These are phyloP conservation scores for Myochromella boudieri DNA, from an alignment of 768 basidiomycete genomes.

Conservation along the genomic window DNA sequence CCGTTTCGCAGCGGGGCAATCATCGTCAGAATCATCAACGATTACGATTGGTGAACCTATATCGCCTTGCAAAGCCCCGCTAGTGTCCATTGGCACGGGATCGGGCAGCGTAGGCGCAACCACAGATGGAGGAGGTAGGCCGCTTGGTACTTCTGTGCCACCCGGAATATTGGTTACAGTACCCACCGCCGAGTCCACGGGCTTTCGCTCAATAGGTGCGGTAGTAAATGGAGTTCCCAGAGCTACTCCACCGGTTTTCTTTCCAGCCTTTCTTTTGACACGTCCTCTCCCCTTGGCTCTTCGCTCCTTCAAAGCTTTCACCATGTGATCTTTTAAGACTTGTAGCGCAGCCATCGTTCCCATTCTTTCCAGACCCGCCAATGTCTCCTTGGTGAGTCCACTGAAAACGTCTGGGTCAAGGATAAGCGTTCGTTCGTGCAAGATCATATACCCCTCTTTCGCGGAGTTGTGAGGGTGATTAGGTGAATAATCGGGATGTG, in stretches of 20 bases:
- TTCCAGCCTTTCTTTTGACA: constrained; percentile 28
- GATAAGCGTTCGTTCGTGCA: constrained; percentile 82
- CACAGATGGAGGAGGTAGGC: constrained; percentile 8
- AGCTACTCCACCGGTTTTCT: constrained; percentile 20
- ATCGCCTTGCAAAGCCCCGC: constrained; percentile 21
- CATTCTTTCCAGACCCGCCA: constrained; percentile 75
- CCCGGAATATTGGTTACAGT: neutral
- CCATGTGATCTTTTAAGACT: constrained; percentile 82
- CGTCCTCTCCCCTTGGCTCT: constrained; percentile 41
- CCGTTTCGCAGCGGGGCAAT: constrained; percentile 56
- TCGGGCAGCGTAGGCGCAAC: constrained; percentile 21
- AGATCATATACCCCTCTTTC: constrained; percentile 65
- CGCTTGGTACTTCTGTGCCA: constrained; percentile 5
- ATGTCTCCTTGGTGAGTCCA: constrained; percentile 68
- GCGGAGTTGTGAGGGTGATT: constrained; percentile 47
- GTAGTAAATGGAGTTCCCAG: constrained; percentile 44
- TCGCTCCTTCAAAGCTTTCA: constrained; percentile 79
- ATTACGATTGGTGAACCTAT: constrained; percentile 57
- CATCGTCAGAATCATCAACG: constrained; percentile 60
- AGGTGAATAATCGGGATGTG: constrained; percentile 54
- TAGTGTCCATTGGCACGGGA: constrained; percentile 30
- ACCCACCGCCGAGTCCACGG: neutral
- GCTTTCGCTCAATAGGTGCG: constrained; percentile 32
- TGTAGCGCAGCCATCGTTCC: constrained; percentile 81
- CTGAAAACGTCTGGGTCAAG: constrained; percentile 86